Base-by-base conservation (phyloP, 352 stramenopile species). In the Phytophthora foliorum region DNA sequence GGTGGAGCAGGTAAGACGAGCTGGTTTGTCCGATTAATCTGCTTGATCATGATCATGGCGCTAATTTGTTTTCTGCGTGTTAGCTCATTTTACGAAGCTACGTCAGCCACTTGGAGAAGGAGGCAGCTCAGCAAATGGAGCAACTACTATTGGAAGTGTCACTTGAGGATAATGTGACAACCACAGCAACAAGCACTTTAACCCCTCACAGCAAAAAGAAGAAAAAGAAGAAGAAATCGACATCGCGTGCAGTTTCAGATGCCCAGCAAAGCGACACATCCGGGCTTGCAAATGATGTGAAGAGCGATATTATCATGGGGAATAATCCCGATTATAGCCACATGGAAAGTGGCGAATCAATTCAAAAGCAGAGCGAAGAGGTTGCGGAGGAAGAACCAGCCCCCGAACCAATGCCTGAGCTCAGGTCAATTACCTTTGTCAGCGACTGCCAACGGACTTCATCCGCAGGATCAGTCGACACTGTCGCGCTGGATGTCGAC, bases 51-150 rank as follows among this genome's bases (percentile, higher is more conserved):
- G 16, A n/a, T 13, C 34, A 24, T 60, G 24, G 38, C 11, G 0
- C 6, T 67, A 51, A 49, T 36, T 22, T 50, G 17, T 17, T 16
- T 46, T 54, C 0, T 39, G 44, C 62, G 11, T 6, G 62, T 22
- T 71, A 94, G 83, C 75, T 95, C 41, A 91, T 95, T 56, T 58
- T 94, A 49, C 81, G 81, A 58, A 93, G 85, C 53, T 95, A 94
- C 44, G 80, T 93, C 6, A 64, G 29, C 5, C 65, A 90, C 48
- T 71, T 93, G 55, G 88, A 95, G 54, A 82, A 81, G 59, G 68
- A 92, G 51, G 86, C 88, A 7, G 63, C 82, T 8, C 55, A 76
- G 17, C 86, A 93, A 84, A 95, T 95, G 88, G 86, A 93, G 50
- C 69, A 79, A 48, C 64, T 95, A 13, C 59, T 95, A 27, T 74